Evolutionary conservation across 1,284 basidiomycete species (phyloP).

Genomic region (Cryptococcus maquisensis): DNA sequence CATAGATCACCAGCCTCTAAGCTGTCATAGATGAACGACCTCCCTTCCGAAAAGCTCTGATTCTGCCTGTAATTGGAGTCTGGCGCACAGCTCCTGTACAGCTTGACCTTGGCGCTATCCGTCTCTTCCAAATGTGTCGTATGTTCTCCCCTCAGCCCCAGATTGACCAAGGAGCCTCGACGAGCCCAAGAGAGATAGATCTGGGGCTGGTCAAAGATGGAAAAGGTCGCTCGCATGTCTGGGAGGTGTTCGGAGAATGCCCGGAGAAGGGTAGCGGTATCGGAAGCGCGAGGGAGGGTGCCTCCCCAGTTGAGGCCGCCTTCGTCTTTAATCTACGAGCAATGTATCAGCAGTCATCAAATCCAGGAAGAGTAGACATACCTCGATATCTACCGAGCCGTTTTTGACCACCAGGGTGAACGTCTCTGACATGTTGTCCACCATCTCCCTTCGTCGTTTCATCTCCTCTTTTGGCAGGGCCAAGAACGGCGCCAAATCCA

Average conservation of each 20-base stretch:
- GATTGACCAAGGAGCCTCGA: slow-evolving; percentile 44
- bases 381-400: slow-evolving; percentile 33
- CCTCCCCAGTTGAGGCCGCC: slow-evolving; percentile 43
- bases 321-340: slow-evolving; percentile 30
- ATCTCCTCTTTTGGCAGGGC: slow-evolving; percentile 66
- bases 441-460: slow-evolving; percentile 59
- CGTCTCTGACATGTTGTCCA: slow-evolving; percentile 39
- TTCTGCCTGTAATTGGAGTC: slow-evolving; percentile 36
- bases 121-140: slow-evolving; percentile 41
- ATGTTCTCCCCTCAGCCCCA: slow-evolving; percentile 47
- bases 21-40: slow-evolving; percentile 43
- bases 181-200: slow-evolving; percentile 50
- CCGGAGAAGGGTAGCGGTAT: slow-evolving; percentile 13
- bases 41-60: slow-evolving; percentile 17
- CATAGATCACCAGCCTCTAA: slow-evolving; percentile 43
- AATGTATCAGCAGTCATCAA: background rate
- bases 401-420: slow-evolving; percentile 39
- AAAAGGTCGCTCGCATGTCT: slow-evolving; percentile 48
- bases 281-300: slow-evolving; percentile 30
- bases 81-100: slow-evolving; percentile 39
- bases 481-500: slow-evolving; percentile 79
- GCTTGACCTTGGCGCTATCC: slow-evolving; percentile 33
- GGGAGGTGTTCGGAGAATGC: slow-evolving; percentile 45
- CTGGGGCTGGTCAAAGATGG: slow-evolving; percentile 52
- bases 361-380: slow-evolving; percentile 13